phyloP scores from a whole-genome alignment of 2,329 filamentous ascomycete species.

The Stenocarpella maydis region DNA sequence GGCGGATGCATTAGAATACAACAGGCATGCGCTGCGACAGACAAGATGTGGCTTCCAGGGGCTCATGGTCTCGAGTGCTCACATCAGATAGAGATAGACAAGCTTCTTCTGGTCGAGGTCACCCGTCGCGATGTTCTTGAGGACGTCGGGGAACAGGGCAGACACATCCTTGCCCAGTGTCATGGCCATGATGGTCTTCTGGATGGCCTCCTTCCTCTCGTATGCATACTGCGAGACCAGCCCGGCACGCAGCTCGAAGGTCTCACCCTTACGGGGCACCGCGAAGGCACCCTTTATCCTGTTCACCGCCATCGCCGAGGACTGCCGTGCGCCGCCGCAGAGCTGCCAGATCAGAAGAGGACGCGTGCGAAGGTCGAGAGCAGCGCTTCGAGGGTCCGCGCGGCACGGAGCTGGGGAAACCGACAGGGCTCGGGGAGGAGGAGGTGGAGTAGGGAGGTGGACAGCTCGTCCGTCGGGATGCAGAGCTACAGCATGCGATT shows the following conservation, averaged over 20 bases:
- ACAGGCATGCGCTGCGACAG: conserved; percentile 16
- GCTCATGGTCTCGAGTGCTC: conserved; percentile 43
- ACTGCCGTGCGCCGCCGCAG: conserved; percentile 18
- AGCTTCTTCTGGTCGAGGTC: conserved; percentile 99
- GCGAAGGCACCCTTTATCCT: conserved; percentile 94
- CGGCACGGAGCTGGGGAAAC: neutral
- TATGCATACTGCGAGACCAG: conserved; percentile 99
- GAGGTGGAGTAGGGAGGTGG: neutral
- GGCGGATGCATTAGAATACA: conserved; percentile 37
- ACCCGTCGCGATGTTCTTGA: conserved; percentile 96
- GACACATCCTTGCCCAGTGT: conserved; percentile 98
- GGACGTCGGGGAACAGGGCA: conserved; percentile 92
- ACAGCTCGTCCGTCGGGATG: neutral
- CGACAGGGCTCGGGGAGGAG: neutral
- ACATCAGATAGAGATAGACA: conserved; percentile 98
- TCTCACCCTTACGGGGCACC: conserved; percentile 94
- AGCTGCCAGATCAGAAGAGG: conserved; percentile 3
- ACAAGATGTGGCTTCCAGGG: conserved; percentile 1
- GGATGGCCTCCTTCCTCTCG: conserved; percentile 98
- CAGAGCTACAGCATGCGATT: conserved; percentile 26
- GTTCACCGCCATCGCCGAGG: conserved; percentile 84
- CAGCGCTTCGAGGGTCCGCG: conserved; percentile 12
- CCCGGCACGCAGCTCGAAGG: conserved; percentile 94
- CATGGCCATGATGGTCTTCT: conserved; percentile 99
- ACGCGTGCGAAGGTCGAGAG: neutral